Percentiles rank a stretch among this genome's conserved stretches.
These are phyloP conservation scores for Eucalyptus sp. DNA, from an alignment of 345 rosid species.

Conservation along the genomic window DNA sequence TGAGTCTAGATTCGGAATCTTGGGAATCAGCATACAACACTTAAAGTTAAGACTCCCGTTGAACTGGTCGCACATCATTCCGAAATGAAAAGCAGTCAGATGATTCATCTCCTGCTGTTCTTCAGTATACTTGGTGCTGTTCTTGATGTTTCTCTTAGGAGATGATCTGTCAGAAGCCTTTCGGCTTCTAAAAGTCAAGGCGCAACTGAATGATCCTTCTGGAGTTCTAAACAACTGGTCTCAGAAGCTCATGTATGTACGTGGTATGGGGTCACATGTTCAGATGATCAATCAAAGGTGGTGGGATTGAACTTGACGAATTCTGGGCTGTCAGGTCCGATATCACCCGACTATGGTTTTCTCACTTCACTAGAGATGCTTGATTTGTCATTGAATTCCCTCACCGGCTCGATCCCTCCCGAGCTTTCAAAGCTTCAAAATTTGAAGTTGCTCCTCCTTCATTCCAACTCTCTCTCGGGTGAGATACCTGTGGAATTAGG, in stretches of 20 bases:
- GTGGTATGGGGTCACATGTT: constrained; percentile 71
- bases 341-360: constrained; percentile 31
- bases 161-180: constrained; percentile 19
- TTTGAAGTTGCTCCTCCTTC: constrained; percentile 40
- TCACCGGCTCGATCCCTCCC: constrained; percentile 50
- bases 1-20: background rate
- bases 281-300: constrained; percentile 26
- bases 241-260: constrained; percentile 23
- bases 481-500: constrained; percentile 51
- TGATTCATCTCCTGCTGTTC: constrained; percentile 12
- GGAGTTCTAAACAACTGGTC: constrained; percentile 55
- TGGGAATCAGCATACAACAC: background rate
- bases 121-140: constrained; percentile 1
- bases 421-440: constrained; percentile 58
- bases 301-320: constrained; percentile 51
- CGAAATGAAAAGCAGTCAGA: constrained; percentile 15
- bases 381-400: constrained; percentile 59
- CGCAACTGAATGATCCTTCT: constrained; percentile 33
- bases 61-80: background rate
- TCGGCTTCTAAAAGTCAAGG: constrained; percentile 46
- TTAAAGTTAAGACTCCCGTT: background rate
- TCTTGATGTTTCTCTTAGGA: constrained; percentile 7
- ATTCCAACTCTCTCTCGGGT: constrained; percentile 64
- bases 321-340: constrained; percentile 51
- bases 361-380: constrained; percentile 40